A percentile compares a stretch with the other conserved stretches of the same genome.
phyloP scores from a whole-genome alignment of 2,329 filamentous ascomycete genomes.

The Claviceps quebecensis region DNA sequence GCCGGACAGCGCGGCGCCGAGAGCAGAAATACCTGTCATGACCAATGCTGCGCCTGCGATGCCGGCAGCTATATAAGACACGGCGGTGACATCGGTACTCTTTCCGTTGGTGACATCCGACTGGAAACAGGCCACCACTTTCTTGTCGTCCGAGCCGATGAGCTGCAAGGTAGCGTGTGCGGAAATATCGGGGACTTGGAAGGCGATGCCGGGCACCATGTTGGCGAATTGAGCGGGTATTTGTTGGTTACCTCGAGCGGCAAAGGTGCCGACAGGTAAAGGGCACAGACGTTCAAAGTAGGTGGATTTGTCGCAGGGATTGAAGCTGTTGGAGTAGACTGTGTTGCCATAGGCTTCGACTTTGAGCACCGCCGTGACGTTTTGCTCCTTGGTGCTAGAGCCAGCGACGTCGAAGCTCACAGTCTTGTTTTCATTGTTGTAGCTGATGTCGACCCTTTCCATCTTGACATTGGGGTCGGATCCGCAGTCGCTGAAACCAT shows the following conservation, averaged over 20 bases:
- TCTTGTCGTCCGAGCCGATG: slow-evolving; percentile 41
- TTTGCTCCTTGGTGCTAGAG: slow-evolving; percentile 56
- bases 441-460: slow-evolving; percentile 60
- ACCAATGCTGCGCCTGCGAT: slow-evolving; percentile 73
- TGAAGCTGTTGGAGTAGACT: slow-evolving; percentile 67
- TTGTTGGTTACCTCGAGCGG: slow-evolving; percentile 54
- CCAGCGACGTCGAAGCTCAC: slow-evolving; percentile 76
- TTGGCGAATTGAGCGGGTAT: slow-evolving; percentile 59
- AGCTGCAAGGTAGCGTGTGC: slow-evolving; percentile 72
- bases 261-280: slow-evolving; percentile 62
- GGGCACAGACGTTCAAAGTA: slow-evolving; percentile 69
- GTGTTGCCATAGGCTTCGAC: slow-evolving; percentile 74
- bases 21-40: slow-evolving; percentile 57
- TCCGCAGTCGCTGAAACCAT: slow-evolving; percentile 62
- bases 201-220: slow-evolving; percentile 77
- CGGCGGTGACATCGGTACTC: slow-evolving; percentile 57
- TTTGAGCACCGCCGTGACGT: slow-evolving; percentile 62
- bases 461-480: slow-evolving; percentile 46
- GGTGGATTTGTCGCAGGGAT: slow-evolving; percentile 60
- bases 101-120: slow-evolving; percentile 80
- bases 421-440: slow-evolving; percentile 58
- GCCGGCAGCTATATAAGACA: slow-evolving; percentile 72
- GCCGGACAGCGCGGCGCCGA: slow-evolving; percentile 38
- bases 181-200: slow-evolving; percentile 78
- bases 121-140: slow-evolving; percentile 67